Conservation (phyloP, 306 rosid species). For the Medicago lupulina region DNA sequence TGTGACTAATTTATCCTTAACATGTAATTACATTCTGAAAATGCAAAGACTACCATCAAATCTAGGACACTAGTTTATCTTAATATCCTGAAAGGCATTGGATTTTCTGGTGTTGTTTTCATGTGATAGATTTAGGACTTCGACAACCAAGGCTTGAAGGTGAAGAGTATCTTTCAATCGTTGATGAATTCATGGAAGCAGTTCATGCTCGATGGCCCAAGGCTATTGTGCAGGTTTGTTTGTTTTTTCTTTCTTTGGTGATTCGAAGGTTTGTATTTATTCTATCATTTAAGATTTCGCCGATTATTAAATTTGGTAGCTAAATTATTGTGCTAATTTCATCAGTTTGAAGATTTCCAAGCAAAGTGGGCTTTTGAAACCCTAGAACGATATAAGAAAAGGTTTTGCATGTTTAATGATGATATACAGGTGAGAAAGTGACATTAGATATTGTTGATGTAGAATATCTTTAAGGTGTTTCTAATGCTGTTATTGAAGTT, state of each 20-base stretch:
- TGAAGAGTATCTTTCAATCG: conserved; percentile 88
- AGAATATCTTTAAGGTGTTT: conserved; percentile 26
- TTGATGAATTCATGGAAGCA: conserved; percentile 99
- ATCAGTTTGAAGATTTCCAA: conserved; percentile 99
- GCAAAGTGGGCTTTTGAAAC: conserved; percentile 99
- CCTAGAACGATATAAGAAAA: conserved; percentile 86
- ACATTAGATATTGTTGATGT: conserved; percentile 25
- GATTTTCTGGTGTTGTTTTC: conserved; percentile 52
- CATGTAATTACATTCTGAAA: conserved; percentile 31
- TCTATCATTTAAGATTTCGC: conserved; percentile 36
- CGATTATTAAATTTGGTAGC: conserved; percentile 39
- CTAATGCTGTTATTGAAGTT: conserved; percentile 22
- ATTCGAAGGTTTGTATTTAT: no score
- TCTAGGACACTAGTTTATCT: conserved; percentile 21
- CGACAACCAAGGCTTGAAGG: conserved; percentile 99
- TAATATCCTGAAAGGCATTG: conserved; percentile 47
- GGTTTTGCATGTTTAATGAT: conserved; percentile 98
- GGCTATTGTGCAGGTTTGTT: conserved; percentile 96
- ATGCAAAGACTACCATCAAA: conserved; percentile 6
- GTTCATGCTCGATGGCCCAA: conserved; percentile 96
- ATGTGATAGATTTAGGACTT: conserved; percentile 90
- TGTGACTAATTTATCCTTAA: conserved; percentile 27
- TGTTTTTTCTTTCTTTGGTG: no score
- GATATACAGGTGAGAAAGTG: conserved; percentile 86
- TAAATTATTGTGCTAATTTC: conserved; percentile 41